Conservation (phyloP, 352 stramenopile genomes). For the Plasmopara viticola region DNA sequence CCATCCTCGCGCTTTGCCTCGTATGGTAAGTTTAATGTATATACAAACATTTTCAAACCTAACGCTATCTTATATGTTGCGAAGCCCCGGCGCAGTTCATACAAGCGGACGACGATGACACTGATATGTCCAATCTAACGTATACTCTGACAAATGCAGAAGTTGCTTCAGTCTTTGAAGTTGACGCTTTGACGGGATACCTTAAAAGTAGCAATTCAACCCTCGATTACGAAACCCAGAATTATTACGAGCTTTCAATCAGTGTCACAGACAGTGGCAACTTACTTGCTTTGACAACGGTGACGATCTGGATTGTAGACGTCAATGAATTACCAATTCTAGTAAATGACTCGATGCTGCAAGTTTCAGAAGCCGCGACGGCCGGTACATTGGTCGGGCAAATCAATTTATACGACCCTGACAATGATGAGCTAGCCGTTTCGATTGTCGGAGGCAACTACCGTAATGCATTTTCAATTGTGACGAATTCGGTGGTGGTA, state of each 20-base stretch:
- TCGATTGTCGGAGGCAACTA: constrained; percentile 19
- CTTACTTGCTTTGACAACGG: constrained; percentile 6
- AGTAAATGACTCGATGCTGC: constrained; percentile 8
- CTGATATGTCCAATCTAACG: constrained; percentile 5
- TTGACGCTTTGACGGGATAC: constrained; percentile 21
- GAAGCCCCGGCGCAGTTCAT: constrained; percentile 13
- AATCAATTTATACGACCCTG: constrained; percentile 14
- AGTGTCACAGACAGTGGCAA: constrained; percentile 14
- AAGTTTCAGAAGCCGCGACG: constrained; percentile 17
- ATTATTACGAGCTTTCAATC: constrained; percentile 23
- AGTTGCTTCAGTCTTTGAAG: constrained; percentile 13
- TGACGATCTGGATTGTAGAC: constrained; percentile 29
- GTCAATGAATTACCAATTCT: constrained; percentile 26
- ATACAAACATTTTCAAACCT: not conserved
- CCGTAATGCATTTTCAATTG: constrained; percentile 12
- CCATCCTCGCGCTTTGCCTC: constrained; percentile 15
- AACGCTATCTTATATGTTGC: constrained; percentile 4
- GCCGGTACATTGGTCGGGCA: constrained; percentile 9
- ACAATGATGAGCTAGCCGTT: constrained; percentile 11
- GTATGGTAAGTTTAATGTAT: constrained; percentile 20
- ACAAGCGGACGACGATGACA: constrained; percentile 23
- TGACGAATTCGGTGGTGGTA: constrained; percentile 7
- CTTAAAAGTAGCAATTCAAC: constrained; percentile 9
- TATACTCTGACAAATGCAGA: constrained; percentile 11
- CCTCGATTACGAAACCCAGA: constrained; percentile 31